These are phyloP conservation scores for Drechslerella stenobrocha DNA, from an alignment of 2,329 filamentous ascomycete species.

Conservation along the genomic window DNA sequence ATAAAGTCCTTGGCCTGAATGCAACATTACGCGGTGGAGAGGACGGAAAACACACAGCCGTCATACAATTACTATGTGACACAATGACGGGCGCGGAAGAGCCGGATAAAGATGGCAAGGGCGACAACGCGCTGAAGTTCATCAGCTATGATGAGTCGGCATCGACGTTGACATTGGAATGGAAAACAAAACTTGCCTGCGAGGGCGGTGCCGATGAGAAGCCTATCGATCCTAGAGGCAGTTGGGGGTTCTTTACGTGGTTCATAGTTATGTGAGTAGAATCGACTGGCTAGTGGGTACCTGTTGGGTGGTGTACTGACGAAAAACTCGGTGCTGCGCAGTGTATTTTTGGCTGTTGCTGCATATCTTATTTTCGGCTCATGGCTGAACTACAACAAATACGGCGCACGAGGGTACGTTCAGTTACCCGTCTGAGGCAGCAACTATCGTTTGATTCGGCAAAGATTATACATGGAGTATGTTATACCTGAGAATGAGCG, in stretches of 20 bases:
- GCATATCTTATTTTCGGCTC: constrained; percentile 96
- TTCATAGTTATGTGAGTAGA: constrained; percentile 83
- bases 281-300: background rate
- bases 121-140: constrained; percentile 66
- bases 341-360: constrained; percentile 79
- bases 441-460: constrained; percentile 22
- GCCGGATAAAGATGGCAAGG: constrained; percentile 53
- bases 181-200: constrained; percentile 87
- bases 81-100: constrained; percentile 68
- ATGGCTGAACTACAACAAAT: constrained; percentile 98
- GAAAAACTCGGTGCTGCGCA: constrained; percentile 55
- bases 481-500: constrained; percentile 25
- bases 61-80: constrained; percentile 86
- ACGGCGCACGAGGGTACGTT: constrained; percentile 71
- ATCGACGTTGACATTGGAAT: constrained; percentile 73
- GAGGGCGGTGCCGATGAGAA: constrained; percentile 59
- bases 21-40: constrained; percentile 63
- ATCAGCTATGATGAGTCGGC: constrained; percentile 71
- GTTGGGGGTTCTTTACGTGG: constrained; percentile 98
- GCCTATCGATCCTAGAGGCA: constrained; percentile 58
- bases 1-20: constrained; percentile 60
- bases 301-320: constrained; percentile 1
- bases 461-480: constrained; percentile 38
- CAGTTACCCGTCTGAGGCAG: constrained; percentile 45
- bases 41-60: constrained; percentile 68